Conservation (phyloP, 2,329 filamentous ascomycete genomes). For the Mycosphaerella arachidis region DNA sequence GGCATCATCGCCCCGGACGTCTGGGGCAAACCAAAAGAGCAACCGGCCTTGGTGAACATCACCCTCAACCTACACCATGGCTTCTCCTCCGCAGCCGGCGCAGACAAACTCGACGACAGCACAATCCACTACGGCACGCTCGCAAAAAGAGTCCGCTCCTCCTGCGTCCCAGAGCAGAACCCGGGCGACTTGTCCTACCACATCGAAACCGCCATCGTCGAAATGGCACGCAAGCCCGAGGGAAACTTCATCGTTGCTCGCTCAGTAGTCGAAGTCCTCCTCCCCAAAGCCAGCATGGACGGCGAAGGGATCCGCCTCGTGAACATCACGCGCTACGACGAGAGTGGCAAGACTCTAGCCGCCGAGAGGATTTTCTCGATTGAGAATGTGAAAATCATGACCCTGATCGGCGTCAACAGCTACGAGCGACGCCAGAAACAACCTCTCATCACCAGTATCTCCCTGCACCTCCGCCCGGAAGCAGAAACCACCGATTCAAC, state of each 20-base stretch:
- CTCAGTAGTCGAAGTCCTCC: conserved; percentile 37
- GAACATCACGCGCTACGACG: conserved; percentile 28
- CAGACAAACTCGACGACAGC: conserved; percentile 60
- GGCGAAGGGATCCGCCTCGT: conserved; percentile 46
- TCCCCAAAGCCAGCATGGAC: conserved; percentile 66
- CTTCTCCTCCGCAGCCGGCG: conserved; percentile 55
- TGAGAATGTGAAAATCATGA: conserved; percentile 58
- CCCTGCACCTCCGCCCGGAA: conserved; percentile 54
- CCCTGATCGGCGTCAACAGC: conserved; percentile 66
- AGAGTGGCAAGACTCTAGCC: conserved; percentile 34
- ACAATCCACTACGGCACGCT: conserved; percentile 72
- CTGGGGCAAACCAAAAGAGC: conserved; percentile 61
- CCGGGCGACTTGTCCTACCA: conserved; percentile 23
- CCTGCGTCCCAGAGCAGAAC: conserved; percentile 6
- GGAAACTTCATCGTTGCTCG: conserved; percentile 20
- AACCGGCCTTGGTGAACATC: conserved; percentile 60
- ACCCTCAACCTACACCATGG: conserved; percentile 51
- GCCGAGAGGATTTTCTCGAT: conserved; percentile 27
- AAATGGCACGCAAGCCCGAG: conserved; percentile 28
- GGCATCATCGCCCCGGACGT: conserved; percentile 57
- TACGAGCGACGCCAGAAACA: conserved; percentile 65
- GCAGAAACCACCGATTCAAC: conserved; percentile 5
- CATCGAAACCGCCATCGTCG: conserved; percentile 17
- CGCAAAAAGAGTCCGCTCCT: conserved; percentile 55
- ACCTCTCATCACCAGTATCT: conserved; percentile 58